Percentiles rank a stretch among this genome's conserved stretches.
phyloP scores from a whole-genome alignment of 345 rosid species.

The Gossypium rotundifolium region DNA sequence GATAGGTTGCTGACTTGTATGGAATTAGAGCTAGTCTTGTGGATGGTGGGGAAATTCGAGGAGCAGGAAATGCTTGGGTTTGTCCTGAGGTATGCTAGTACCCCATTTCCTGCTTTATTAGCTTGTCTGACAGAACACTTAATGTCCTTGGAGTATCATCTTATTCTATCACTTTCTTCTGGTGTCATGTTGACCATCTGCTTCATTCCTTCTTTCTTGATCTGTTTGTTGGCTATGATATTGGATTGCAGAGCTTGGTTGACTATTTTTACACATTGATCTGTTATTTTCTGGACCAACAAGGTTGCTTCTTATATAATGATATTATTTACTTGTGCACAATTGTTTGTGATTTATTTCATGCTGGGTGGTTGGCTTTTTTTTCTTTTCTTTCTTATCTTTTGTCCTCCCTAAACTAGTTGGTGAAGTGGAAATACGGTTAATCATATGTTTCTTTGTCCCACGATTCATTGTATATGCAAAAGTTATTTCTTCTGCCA shows the following conservation, averaged over 20 bases:
- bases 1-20: slow-evolving; percentile 89
- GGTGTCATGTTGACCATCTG: not conserved
- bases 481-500: slow-evolving; percentile 10
- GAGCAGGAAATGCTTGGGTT: slow-evolving; percentile 99
- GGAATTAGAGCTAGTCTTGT: slow-evolving; percentile 99
- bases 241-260: slow-evolving; percentile 5
- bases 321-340: not conserved
- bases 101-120: not conserved
- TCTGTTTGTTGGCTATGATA: slow-evolving; percentile 2
- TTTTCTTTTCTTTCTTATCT: slow-evolving; percentile 9
- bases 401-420: slow-evolving; percentile 8
- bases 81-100: slow-evolving; percentile 74
- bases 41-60: slow-evolving; percentile 98
- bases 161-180: not conserved
- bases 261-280: slow-evolving; percentile 9
- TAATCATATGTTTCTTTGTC: not conserved
- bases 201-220: not conserved
- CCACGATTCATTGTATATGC: not conserved
- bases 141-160: slow-evolving; percentile 1
- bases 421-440: not conserved
- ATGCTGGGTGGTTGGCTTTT: not conserved
- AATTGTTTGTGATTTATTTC: not conserved
- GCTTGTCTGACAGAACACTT: not conserved
- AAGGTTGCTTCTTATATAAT: not conserved
- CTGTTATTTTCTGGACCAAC: not conserved